These are phyloP conservation scores for Chrysanthemum makinoi DNA, from an alignment of 129 eudicot genomes.

Conservation along the genomic window DNA sequence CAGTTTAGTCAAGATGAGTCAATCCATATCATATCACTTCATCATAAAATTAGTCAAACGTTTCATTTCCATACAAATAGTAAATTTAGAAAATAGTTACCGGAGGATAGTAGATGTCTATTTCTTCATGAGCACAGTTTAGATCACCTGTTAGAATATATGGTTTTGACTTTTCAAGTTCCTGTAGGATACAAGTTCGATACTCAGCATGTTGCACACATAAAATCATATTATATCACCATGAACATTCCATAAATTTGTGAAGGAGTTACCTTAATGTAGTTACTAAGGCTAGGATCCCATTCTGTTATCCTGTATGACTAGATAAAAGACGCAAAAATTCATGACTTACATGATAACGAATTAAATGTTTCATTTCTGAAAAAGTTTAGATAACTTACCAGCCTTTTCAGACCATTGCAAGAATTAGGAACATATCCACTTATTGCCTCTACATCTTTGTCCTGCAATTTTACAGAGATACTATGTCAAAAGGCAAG, in stretches of 20 bases:
- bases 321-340: conserved; percentile 30
- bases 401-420: conserved; percentile 89
- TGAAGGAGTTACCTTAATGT: conserved; percentile 66
- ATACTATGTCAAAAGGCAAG: neutral
- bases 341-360: neutral
- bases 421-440: conserved; percentile 95
- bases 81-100: conserved; percentile 34
- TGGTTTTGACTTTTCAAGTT: conserved; percentile 93
- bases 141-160: conserved; percentile 95
- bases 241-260: neutral
- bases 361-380: neutral
- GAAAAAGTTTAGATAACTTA: conserved; percentile 25
- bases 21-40: neutral
- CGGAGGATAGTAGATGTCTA: conserved; percentile 85
- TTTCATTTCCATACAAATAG: neutral
- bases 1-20: conserved; percentile 10
- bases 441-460: conserved; percentile 73
- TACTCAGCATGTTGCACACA: neutral
- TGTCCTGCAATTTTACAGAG: conserved; percentile 55
- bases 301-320: conserved; percentile 87
- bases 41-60: neutral
- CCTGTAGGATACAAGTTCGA: conserved; percentile 48
- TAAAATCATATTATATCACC: neutral
- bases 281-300: conserved; percentile 83
- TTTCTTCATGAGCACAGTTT: conserved; percentile 96